A percentile compares a stretch with the other conserved stretches of the same genome.
Conservation (phyloP, 2,329 filamentous ascomycete genomes). For the Arachnomyces sp. region DNA sequence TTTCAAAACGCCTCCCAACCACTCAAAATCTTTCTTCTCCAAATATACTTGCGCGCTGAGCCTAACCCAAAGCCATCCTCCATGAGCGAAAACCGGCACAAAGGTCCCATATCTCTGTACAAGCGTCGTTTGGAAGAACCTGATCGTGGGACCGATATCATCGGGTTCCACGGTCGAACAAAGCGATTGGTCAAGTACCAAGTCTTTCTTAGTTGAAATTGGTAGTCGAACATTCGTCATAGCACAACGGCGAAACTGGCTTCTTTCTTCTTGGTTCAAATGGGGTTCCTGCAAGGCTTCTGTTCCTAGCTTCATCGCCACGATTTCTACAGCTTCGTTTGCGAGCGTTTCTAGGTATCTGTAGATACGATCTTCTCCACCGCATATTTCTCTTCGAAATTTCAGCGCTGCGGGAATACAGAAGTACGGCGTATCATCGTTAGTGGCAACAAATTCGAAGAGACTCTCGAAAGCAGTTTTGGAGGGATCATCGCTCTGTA, state of each 20-base stretch:
- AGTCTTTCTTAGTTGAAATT: constrained; percentile 31
- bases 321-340: constrained; percentile 52
- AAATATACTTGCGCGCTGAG: constrained; percentile 79
- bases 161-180: constrained; percentile 30
- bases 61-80: constrained; percentile 59
- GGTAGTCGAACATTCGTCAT: constrained; percentile 71
- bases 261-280: constrained; percentile 41
- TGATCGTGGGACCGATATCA: constrained; percentile 35
- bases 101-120: constrained; percentile 62
- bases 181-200: constrained; percentile 28
- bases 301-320: constrained; percentile 60
- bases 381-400: constrained; percentile 62
- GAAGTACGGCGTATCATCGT: constrained; percentile 64
- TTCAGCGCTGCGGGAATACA: constrained; percentile 64
- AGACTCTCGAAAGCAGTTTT: constrained; percentile 57
- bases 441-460: constrained; percentile 71
- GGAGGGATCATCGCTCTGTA: constrained; percentile 9
- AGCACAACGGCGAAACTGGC: constrained; percentile 53
- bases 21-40: constrained; percentile 70
- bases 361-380: constrained; percentile 65
- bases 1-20: constrained; percentile 54
- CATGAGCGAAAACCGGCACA: constrained; percentile 56
- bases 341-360: constrained; percentile 58
- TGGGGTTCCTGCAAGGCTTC: constrained; percentile 63
- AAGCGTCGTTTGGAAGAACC: constrained; percentile 53